Percentiles rank a stretch among this genome's conserved stretches.
phyloP scores from a whole-genome alignment of 202 grass and related monocot genomes.

The Carex sylvatica region DNA sequence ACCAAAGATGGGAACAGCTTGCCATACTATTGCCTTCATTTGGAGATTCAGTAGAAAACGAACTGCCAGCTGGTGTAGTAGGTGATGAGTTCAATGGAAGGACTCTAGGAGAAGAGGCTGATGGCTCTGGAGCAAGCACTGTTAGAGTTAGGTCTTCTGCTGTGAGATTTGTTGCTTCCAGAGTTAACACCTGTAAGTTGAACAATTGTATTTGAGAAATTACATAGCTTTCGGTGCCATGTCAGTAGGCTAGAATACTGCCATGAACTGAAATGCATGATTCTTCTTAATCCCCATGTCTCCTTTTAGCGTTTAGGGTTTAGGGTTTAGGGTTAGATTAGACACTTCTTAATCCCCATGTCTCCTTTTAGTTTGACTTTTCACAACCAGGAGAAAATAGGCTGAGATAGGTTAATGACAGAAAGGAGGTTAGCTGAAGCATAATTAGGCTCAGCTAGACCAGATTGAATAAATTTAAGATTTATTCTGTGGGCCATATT shows the following conservation, averaged over 20 bases:
- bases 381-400: neutral
- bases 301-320: no score
- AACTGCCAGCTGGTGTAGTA: constrained; percentile 59
- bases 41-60: constrained; percentile 40
- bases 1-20: constrained; percentile 90
- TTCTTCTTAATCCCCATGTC: neutral
- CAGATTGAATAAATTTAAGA: neutral
- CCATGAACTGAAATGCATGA: neutral
- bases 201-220: constrained; percentile 17
- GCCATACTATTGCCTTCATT: constrained; percentile 53
- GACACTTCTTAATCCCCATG: neutral
- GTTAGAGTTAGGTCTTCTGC: constrained; percentile 88
- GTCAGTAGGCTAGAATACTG: neutral
- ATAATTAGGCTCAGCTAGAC: neutral
- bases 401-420: constrained; percentile 1
- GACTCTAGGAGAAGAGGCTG: constrained; percentile 70
- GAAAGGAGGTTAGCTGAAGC: neutral
- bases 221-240: neutral
- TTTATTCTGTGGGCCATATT: neutral
- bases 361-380: neutral
- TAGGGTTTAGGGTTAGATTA: no score
- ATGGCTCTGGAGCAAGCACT: constrained; percentile 88
- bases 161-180: constrained; percentile 97
- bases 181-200: constrained; percentile 78
- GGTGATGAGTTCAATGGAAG: constrained; percentile 80